Evolutionary conservation across 202 grass and related monocot genomes (phyloP).

Genomic region (Zizania palustris): DNA sequence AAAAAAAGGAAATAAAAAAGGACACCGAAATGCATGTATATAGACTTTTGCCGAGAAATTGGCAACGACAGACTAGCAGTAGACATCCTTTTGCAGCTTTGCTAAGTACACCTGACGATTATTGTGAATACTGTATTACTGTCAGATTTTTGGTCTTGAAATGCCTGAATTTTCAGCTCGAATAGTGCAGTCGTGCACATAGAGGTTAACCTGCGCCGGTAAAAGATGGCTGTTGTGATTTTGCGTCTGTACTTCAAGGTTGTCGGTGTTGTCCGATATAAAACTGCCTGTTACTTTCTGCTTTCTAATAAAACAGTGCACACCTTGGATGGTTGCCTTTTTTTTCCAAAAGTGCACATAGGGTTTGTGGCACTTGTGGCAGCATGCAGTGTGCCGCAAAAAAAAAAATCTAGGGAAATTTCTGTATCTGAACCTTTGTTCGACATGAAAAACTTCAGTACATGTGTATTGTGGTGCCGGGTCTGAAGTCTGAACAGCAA

Average conservation of each 20-base stretch:
- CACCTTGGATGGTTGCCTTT: no score
- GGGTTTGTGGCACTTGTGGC: neutral
- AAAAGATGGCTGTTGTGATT: no score
- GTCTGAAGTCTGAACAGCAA: neutral
- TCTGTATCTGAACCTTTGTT: neutral
- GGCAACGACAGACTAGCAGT: neutral
- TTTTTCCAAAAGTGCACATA: no score
- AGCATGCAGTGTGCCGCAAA: neutral
- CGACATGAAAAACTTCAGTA: neutral
- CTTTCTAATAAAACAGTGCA: no score
- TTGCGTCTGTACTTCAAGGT: no score
- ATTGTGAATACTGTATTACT: neutral
- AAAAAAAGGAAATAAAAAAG: neutral
- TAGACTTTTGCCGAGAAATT: neutral
- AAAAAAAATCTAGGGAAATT: neutral
- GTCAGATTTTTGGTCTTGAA: neutral
- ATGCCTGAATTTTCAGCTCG: conserved; percentile 10
- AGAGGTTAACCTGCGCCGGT: no score
- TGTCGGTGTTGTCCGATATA: no score
- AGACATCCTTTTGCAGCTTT: neutral
- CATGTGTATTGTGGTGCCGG: neutral
- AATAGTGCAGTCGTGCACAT: no score
- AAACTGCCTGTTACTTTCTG: no score
- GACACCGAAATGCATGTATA: neutral
- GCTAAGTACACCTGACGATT: neutral